Evolutionary conservation across 345 rosid genomes (phyloP), one percentile per base, ranked within the genome.

Genomic region (Salix suchowensis): DNA sequence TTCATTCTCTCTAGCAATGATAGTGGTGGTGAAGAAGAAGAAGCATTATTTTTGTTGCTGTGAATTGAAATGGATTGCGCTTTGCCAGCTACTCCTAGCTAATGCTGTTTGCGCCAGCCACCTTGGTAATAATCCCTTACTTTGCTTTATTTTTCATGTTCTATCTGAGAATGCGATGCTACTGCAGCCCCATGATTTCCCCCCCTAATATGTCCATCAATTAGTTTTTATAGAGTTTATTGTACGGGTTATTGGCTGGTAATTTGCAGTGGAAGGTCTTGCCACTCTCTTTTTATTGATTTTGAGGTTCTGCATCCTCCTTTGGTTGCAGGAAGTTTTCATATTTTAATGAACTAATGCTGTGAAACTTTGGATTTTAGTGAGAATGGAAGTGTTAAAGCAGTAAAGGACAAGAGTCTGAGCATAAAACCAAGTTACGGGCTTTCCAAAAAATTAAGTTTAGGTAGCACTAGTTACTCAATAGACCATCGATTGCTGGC

Each of bases 41-140:
- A 77, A 72, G 78, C 79, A 40, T 37, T 40, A 8, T 40, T 37
- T 23, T 11, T 11, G 71, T 37, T 36, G 74, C 64, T 68, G 68
- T 74, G 68, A 70, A 74, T 77, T 32, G 44, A 65, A 23, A 71
- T 87, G 86, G 84, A 76, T 78, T 52, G 71, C 76, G 24, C 78
- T 87, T 26, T 77, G 32, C 72, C 77, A 68, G 77, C 86, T 88
- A 24, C 84, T 83, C 50, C 84, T 87, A 50, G 40, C 87, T 30
- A 75, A 83, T 74, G 73, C 68, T 69, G 94, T 87, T 85, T 77
- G 62, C 87, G 88, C 91, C 88, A 85, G 84, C 37, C 69, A 76
- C 54, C 86, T 86, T 65, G 93, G 95, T 93, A 87, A 76, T 37
- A 58, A n/a, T 58, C 64, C 12, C 1, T 10, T 23, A 70, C 46